Conservation (phyloP, 257 asterid genomes). For the Fraxinus pennsylvanica region DNA sequence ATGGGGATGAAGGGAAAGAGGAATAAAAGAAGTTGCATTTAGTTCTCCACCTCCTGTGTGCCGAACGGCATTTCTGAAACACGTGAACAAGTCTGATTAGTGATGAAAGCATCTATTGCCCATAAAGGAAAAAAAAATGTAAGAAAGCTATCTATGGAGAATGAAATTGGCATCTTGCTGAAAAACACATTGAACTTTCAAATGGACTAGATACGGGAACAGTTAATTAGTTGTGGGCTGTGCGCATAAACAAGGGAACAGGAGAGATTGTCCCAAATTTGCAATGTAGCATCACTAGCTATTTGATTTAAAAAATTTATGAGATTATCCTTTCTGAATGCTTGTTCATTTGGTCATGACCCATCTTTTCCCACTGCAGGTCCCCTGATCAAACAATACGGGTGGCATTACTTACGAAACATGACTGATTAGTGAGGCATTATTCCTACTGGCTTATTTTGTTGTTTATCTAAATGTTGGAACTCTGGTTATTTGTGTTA, state of each 20-base stretch:
- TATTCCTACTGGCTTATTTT: conserved; percentile 20
- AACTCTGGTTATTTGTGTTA: conserved; percentile 25
- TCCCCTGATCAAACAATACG: conserved; percentile 8
- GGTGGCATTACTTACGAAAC: conserved; percentile 16
- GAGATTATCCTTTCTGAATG: conserved; percentile 12
- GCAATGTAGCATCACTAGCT: not conserved
- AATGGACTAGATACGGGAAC: conserved; percentile 3
- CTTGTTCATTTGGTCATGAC: not conserved
- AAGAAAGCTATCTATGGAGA: too few relatives aligned
- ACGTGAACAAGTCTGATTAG: not conserved
- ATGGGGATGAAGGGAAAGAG: not conserved
- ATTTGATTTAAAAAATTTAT: not conserved
- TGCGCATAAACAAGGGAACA: conserved; percentile 14
- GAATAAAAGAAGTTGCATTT: not conserved
- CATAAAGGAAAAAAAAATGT: not conserved
- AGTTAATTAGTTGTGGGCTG: not conserved
- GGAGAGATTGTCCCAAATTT: conserved; percentile 13
- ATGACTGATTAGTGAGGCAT: conserved; percentile 19
- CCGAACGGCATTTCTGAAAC: not conserved
- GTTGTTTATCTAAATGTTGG: conserved; percentile 27
- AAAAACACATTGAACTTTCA: not conserved
- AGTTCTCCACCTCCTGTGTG: not conserved
- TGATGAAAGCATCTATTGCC: not conserved
- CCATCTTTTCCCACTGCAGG: conserved; percentile 30
- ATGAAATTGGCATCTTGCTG: not conserved